phyloP scores from a whole-genome alignment of 2,329 filamentous ascomycete species.

The Hypoxylon sp. region DNA sequence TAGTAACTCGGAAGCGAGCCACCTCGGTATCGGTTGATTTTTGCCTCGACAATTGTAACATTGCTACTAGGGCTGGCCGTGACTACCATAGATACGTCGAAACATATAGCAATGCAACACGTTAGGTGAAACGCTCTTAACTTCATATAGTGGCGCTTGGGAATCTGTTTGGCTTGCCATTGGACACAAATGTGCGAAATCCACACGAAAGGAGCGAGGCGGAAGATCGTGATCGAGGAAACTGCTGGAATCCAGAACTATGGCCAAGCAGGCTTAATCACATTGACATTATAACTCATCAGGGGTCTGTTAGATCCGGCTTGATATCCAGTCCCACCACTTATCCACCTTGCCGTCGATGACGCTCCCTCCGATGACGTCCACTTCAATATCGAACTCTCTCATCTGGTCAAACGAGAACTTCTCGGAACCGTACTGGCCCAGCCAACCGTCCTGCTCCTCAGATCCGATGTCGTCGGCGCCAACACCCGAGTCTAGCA shows the following conservation, averaged over 20 bases:
- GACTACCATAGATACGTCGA: not conserved
- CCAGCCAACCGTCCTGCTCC: constrained; percentile 87
- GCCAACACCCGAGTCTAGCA: constrained; percentile 84
- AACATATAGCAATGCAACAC: not conserved
- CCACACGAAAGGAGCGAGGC: not conserved
- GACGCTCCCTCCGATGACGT: constrained; percentile 81
- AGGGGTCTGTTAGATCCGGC: constrained; percentile 70
- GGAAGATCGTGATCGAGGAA: not conserved
- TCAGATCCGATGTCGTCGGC: constrained; percentile 70
- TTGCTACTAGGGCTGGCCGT: not conserved
- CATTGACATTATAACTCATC: constrained; percentile 10
- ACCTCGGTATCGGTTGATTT: not conserved
- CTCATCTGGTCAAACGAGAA: constrained; percentile 87
- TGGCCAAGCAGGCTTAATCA: constrained; percentile 2
- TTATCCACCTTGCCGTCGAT: constrained; percentile 76
- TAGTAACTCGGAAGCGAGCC: not conserved
- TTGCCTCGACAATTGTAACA: not conserved
- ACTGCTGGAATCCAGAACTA: not conserved
- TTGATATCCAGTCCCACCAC: constrained; percentile 93
- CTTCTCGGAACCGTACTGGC: constrained; percentile 79
- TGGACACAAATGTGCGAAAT: not conserved
- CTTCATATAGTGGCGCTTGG: not conserved
- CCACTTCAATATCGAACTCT: constrained; percentile 83
- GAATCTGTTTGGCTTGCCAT: not conserved
- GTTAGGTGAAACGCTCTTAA: not conserved